Percentiles rank a stretch among this genome's conserved stretches.
Evolutionary conservation across 1,284 basidiomycete genomes (phyloP).

Genomic region (Amylostereum areolatum): DNA sequence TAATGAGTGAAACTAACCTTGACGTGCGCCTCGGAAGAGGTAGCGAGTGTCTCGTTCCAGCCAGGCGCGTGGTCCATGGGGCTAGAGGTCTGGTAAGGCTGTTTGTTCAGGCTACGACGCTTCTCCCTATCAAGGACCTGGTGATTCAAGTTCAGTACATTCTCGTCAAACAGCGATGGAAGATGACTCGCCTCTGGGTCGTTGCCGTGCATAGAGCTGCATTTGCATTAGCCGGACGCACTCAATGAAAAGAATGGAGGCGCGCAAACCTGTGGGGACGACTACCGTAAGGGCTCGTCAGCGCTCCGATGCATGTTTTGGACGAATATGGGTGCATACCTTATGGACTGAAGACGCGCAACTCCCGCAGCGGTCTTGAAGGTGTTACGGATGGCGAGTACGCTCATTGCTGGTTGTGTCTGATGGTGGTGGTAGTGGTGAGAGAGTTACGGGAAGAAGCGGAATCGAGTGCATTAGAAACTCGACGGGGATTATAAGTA

Average conservation of each 20-base stretch:
- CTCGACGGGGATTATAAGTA: too few species aligned
- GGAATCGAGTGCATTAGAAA: too few species aligned
- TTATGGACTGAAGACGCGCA: not conserved
- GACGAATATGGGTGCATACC: not conserved
- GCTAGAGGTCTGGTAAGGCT: conserved; percentile 46
- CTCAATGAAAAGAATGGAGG: not conserved
- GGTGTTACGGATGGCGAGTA: conserved; percentile 7
- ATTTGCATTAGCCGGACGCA: conserved; percentile 10
- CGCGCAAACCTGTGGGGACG: conserved; percentile 9
- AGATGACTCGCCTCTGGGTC: conserved; percentile 45
- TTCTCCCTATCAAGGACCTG: conserved; percentile 56
- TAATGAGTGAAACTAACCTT: conserved; percentile 39
- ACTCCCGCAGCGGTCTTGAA: conserved; percentile 7
- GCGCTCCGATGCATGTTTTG: too few species aligned
- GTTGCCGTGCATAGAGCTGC: conserved; percentile 62
- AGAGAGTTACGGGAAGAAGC: too few species aligned
- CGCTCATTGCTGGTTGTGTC: conserved; percentile 8
- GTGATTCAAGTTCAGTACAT: not conserved
- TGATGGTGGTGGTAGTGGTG: too few species aligned
- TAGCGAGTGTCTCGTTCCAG: conserved; percentile 71
- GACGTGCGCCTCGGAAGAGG: conserved; percentile 59
- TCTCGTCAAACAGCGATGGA: not conserved
- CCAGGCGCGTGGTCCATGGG: conserved; percentile 57
- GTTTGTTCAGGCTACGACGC: conserved; percentile 40
- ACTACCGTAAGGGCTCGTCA: conserved; percentile 5